These are phyloP conservation scores for Phaeolepiota aurea DNA, from an alignment of 768 basidiomycete species.

Conservation along the genomic window DNA sequence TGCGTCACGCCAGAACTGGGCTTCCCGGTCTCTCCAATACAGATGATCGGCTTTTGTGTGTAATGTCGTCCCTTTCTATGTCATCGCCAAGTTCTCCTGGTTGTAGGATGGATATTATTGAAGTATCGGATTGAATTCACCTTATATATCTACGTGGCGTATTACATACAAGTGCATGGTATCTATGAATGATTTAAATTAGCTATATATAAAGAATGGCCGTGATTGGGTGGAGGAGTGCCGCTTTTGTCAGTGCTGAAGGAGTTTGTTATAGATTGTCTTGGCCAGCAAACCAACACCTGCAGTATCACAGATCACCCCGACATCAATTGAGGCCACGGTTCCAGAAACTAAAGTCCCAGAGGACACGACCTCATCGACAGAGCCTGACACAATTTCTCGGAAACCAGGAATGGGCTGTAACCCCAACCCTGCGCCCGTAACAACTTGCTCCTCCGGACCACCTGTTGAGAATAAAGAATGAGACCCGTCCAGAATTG, in stretches of 20 bases:
- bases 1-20: too few relatives aligned
- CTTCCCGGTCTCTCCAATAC: too few relatives aligned
- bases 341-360: slow-evolving; percentile 23
- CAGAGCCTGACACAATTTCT: slow-evolving; percentile 38
- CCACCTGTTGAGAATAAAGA: slow-evolving; percentile 34
- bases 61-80: slow-evolving; percentile 13
- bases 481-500: slow-evolving; percentile 67
- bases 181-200: not conserved
- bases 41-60: slow-evolving; percentile 6
- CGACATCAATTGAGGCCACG: slow-evolving; percentile 51
- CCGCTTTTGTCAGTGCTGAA: slow-evolving; percentile 15
- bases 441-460: slow-evolving; percentile 5
- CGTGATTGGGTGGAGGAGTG: not conserved
- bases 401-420: slow-evolving; percentile 56
- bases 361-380: slow-evolving; percentile 29
- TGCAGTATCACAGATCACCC: slow-evolving; percentile 49
- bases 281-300: slow-evolving; percentile 38
- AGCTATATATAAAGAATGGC: not conserved
- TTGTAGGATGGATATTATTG: slow-evolving; percentile 9
- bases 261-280: slow-evolving; percentile 41
- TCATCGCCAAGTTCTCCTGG: not conserved
- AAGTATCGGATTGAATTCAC: slow-evolving; percentile 12
- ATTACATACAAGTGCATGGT: not conserved
- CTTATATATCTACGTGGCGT: too few relatives aligned
- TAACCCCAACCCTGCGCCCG: slow-evolving; percentile 24